Conservation (phyloP, 164 flowering plant genomes). For the Macadamia tetraphylla region DNA sequence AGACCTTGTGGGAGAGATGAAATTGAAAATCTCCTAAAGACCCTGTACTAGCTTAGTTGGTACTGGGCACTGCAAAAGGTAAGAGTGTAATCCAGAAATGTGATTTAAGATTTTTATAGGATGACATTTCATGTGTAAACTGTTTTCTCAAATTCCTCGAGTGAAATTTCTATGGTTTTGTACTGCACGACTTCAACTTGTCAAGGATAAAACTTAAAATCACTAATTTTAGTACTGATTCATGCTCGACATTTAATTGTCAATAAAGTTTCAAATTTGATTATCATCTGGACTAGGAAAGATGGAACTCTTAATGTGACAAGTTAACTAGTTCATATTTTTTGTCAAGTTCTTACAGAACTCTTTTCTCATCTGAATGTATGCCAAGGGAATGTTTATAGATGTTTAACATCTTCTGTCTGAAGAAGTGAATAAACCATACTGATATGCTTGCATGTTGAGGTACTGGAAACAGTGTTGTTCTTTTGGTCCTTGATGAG, state of each 20-base stretch:
- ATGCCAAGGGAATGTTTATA: too few relatives aligned
- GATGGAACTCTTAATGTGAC: too few relatives aligned
- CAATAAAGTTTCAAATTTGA: neutral
- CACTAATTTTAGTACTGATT: too few relatives aligned
- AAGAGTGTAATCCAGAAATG: neutral
- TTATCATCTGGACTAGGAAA: neutral
- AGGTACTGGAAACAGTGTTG: too few relatives aligned
- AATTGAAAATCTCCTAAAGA: neutral
- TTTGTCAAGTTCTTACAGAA: too few relatives aligned
- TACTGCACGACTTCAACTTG: neutral
- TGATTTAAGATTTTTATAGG: neutral
- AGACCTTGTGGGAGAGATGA: too few relatives aligned
- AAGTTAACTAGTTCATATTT: too few relatives aligned
- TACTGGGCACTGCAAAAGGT: neutral
- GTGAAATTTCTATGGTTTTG: neutral
- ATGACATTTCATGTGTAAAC: neutral
- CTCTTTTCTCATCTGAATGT: too few relatives aligned
- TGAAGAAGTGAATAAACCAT: too few relatives aligned
- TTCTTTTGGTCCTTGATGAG: too few relatives aligned
- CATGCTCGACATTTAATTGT: neutral
- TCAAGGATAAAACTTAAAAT: neutral
- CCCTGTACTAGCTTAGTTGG: constrained; percentile 8
- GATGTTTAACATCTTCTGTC: too few relatives aligned
- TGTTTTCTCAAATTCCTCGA: neutral
- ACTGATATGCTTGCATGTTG: too few relatives aligned